Evolutionary conservation across 495 filamentous ascomycete genomes (phyloP).

Genomic region (Aspergillus conjunctus): DNA sequence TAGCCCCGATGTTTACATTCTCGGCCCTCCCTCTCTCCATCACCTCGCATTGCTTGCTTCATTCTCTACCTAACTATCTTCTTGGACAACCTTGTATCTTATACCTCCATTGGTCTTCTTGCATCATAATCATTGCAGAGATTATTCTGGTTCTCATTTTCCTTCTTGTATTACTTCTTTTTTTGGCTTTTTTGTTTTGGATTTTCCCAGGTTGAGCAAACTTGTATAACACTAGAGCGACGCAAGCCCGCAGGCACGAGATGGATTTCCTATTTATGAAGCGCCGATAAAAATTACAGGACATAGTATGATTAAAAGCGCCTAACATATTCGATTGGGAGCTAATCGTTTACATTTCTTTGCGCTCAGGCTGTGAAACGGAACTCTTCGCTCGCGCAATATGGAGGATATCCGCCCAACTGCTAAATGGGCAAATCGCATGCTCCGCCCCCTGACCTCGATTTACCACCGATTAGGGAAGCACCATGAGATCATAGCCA

Average conservation of each 20-base stretch:
- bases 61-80: background rate
- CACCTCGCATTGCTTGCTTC: background rate
- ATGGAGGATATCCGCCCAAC: slow-evolving; percentile 50
- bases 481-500: slow-evolving; percentile 42
- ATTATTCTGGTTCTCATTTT: slow-evolving; percentile 12
- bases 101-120: slow-evolving; percentile 18
- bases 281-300: background rate
- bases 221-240: no score
- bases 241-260: slow-evolving; percentile 1
- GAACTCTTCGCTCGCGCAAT: slow-evolving; percentile 13
- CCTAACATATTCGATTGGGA: no score
- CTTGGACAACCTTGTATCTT: slow-evolving; percentile 17
- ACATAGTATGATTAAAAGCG: background rate
- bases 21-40: slow-evolving; percentile 2
- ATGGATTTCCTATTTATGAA: slow-evolving; percentile 20
- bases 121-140: slow-evolving; percentile 17
- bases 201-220: background rate
- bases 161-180: background rate
- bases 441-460: slow-evolving; percentile 50
- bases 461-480: slow-evolving; percentile 50
- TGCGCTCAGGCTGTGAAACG: background rate
- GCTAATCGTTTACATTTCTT: background rate
- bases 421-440: slow-evolving; percentile 52
- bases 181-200: background rate
- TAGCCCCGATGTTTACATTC: slow-evolving; percentile 35